Evolutionary conservation across 148 eudicot genomes (phyloP), one percentile per base, ranked within the genome.

Genomic region (Camellia japonica): DNA sequence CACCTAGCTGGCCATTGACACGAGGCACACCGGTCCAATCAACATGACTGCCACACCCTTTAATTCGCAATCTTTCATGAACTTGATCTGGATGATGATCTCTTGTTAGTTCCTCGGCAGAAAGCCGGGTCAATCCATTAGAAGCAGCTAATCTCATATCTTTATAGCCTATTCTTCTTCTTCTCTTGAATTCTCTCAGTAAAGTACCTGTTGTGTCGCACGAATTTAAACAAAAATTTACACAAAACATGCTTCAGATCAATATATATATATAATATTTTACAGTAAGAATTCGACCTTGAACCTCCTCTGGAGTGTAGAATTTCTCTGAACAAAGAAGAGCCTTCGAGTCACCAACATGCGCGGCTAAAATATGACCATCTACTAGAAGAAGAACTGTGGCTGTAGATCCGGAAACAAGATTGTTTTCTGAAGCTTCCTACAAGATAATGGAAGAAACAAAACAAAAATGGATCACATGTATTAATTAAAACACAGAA

Each of bases 51-150:
- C 97, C 97, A 64, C 90, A 87, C 62, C 80, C 85, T 87, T 93
- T 91, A 51, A 93, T 91, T 68, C 91, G 84, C 30, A 85, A 86
- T 78, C 86, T 93, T 70, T 93, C 97, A 81, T 93, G 91, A 42
- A 85, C 94, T 85, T 93, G 89, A 81, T 89, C 90, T 18, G 93
- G 97, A 54, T 86, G 89, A 85, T 93, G 97, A 81, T 93, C 97
- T 66, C 81, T 89, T 56, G 94, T 93, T 84, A 93, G 68, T 84
- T 93, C 92, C 83, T 88, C 87, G 51, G 83, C 86, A 47, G 82
- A 67, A 65, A 88, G 82, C 7, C 52, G 6, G 52, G 52, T 49
- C 52, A 49, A 49, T 2, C 52, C 52, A 7, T 49, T 49, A 49
- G 52, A 49, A 49, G 7, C 7, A 7, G 52, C 52, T 7, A 49